Evolutionary conservation across 345 rosid genomes (phyloP), one percentile per base, ranked within the genome.

Genomic region (Lepidium aucheri): DNA sequence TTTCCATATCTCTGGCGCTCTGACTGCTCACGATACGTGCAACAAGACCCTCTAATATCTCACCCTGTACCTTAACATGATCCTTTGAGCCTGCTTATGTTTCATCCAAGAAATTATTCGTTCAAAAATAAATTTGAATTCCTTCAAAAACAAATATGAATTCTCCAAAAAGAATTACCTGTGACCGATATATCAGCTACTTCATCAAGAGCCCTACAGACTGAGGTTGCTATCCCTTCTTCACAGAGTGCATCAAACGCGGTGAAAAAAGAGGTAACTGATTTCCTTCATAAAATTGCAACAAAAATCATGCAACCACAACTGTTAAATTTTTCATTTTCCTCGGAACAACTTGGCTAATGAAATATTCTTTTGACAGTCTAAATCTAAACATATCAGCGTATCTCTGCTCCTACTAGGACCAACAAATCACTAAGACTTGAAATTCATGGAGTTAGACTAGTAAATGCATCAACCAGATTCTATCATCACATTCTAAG

Each of bases 31-130:
- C 96, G 41, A 90, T 76, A 68, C 97, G 99, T 52, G 97, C 99
- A 67, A 93, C 99, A n/a, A 93, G 92, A 60, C 99, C 99, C 85
- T 93, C 99, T 46, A 90, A 71, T 65, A 93, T 93, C 81, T 93
- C 97, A 69, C 99, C 99, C 60, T 94, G 99, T 45, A 80, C 90
- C 74, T 79, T 63, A 65, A 74, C 75, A 79, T 94, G 99, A 76
- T 90, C 92, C 65, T 81, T 86, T 17, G 97, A 86, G 75, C 83
- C 99, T 94, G 83, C 68, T 63, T 36, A 59, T 32, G 30, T 58
- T 14, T 22, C 22, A 53, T 38, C 26, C 56, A 58, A 43, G 67
- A 64, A 38, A 20, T 42, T 42, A 49, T 68, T 35, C 49, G 32
- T 9, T 59, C 35, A 20, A 49, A 18, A 53, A 34, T 55, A 36